Evolutionary conservation across 148 eudicot genomes (phyloP).

Genomic region (Fagopyrum esculentum): DNA sequence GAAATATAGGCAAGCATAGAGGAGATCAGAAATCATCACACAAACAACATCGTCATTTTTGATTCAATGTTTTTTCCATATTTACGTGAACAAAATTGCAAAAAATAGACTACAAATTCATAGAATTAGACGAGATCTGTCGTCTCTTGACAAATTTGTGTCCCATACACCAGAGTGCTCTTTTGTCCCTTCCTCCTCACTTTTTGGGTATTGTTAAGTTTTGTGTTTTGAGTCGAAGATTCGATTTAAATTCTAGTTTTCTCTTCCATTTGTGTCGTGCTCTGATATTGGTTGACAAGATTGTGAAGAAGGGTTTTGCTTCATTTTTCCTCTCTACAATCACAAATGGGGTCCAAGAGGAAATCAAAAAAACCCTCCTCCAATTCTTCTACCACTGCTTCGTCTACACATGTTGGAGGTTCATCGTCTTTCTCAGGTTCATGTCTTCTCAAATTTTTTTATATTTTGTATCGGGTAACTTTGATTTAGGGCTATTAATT

Average conservation of each 20-base stretch:
- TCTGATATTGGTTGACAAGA: not conserved
- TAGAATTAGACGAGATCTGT: not conserved
- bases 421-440: constrained; percentile 24
- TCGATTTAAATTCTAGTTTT: not conserved
- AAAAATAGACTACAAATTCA: not conserved
- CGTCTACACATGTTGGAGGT: constrained; percentile 17
- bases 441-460: not conserved
- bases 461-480: not conserved
- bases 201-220: not conserved
- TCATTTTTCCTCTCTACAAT: not conserved
- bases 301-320: not conserved
- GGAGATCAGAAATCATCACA: not conserved
- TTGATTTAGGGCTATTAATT: not conserved
- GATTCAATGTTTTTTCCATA: not conserved
- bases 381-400: constrained; percentile 17
- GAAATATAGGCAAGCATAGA: no score
- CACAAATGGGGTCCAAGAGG: constrained; percentile 30
- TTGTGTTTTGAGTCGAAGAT: not conserved
- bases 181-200: not conserved
- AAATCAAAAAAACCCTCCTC: constrained; percentile 23
- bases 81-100: not conserved
- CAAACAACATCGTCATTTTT: not conserved
- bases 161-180: constrained; percentile 6
- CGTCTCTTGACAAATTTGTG: not conserved
- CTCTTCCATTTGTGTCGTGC: not conserved